Conservation (phyloP, 1,284 basidiomycete genomes). For the Rhodotorula sp. region DNA sequence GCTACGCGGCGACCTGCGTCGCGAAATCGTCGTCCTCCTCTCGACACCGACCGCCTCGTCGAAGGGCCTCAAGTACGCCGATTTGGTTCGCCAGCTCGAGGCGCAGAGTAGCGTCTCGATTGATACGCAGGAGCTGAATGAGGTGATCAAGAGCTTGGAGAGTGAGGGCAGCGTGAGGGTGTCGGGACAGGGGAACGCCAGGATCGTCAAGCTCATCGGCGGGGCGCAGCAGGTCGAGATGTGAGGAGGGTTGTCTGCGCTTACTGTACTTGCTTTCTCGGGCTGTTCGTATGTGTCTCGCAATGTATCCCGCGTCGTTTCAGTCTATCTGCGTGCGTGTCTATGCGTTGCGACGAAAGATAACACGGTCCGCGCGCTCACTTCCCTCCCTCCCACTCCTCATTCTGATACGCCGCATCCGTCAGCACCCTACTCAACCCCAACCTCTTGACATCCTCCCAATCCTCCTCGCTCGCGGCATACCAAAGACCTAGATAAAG, state of each 20-base stretch:
- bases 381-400: constrained; percentile 1
- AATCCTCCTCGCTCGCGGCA: constrained; percentile 9
- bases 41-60: constrained; percentile 52
- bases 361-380: too few species aligned
- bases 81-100: constrained; percentile 69
- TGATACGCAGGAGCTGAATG: constrained; percentile 64
- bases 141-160: constrained; percentile 48
- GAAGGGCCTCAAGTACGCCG: constrained; percentile 72
- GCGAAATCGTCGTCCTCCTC: constrained; percentile 65
- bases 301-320: neutral
- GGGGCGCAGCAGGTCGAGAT: constrained; percentile 21
- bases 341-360: too few species aligned
- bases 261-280: neutral
- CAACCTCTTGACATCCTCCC: neutral
- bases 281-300: neutral
- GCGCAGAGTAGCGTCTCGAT: constrained; percentile 71
- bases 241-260: neutral
- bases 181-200: constrained; percentile 9
- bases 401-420: constrained; percentile 18
- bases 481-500: constrained; percentile 20
- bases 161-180: constrained; percentile 32
- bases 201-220: constrained; percentile 19
- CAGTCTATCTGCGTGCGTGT: neutral
- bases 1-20: constrained; percentile 77
- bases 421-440: constrained; percentile 12